Evolutionary conservation across 1,284 basidiomycete genomes (phyloP), one percentile per base, ranked within the genome.

Genomic region (Ganoderma boninense): DNA sequence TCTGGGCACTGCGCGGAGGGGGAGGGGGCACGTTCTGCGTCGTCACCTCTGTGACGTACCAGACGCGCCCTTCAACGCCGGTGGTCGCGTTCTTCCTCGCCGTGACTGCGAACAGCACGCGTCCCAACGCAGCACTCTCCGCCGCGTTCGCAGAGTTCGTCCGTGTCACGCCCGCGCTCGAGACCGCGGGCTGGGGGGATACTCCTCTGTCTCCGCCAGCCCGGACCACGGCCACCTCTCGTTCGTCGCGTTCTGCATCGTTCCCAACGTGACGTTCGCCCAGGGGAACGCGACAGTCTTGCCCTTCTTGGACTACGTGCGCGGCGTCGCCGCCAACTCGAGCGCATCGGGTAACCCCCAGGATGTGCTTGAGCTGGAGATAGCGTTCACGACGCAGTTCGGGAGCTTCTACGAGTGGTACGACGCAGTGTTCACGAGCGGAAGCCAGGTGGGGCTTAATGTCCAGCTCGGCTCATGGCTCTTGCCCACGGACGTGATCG

Each of bases 1-100:
- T 87, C 78, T 88, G 85, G 85, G 86, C 86, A 0, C 75, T 88
- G 59, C 82, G 85, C 20, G 87, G 87, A 0, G 87, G 87, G 14
- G 87, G 87, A 0, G 85, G 85, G 7, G 79, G 83, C 6, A 85
- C 83, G 7, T 87, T 77, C 69, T 85, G 83, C 38, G 79, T 86
- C 44, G 79, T 86, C n/a, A 80, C 79, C 59, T 81, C 81, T 7
- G 81, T 82, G 20, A 85, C 84, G 1, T 83, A 83, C 76, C 73
- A 74, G 20, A 82, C 84, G 0, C 82, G 83, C 59, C 80, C 81
- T 0, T 49, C 70, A 6, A 67, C 78, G 13, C 81, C 84, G 1
- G 57, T 82, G 59, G 76, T 76, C 38, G 26, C 62, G 14, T 79
- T 65, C 16, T n/a, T 49, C 44, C 75, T 78, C 68, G 44, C 67